Conservation (phyloP, 495 filamentous ascomycete genomes). For the Hypomontagnella monticulosa region DNA sequence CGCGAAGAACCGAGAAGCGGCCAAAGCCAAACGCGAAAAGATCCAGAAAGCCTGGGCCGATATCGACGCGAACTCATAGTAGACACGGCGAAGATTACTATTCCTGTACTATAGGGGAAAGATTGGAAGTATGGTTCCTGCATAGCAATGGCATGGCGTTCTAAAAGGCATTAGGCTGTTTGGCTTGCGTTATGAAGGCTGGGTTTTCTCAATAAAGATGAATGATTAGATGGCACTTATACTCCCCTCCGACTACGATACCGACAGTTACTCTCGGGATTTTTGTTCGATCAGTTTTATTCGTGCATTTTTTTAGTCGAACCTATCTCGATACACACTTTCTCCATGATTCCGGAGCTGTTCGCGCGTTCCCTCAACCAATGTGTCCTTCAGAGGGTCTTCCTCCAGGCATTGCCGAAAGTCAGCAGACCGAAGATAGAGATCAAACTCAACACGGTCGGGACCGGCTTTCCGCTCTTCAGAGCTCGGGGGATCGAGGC, state of each 20-base stretch:
- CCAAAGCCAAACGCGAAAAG: constrained; percentile 71
- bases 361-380: not conserved
- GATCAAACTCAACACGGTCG: constrained; percentile 73
- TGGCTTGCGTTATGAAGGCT: constrained; percentile 8
- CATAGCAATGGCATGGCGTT: constrained; percentile 36
- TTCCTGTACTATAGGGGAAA: constrained; percentile 5
- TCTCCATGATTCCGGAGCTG: not conserved
- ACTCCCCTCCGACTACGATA: constrained; percentile 16
- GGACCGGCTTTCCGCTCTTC: constrained; percentile 79
- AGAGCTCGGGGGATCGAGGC: constrained; percentile 86
- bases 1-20: constrained; percentile 75
- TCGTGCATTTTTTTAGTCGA: constrained; percentile 3
- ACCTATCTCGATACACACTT: constrained; percentile 3
- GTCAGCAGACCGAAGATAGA: constrained; percentile 67
- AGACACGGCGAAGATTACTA: not conserved
- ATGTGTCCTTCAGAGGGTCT: constrained; percentile 42
- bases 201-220: not conserved
- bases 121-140: not conserved
- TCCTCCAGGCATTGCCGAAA: constrained; percentile 66
- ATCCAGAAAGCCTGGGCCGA: constrained; percentile 82
- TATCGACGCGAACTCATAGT: constrained; percentile 76
- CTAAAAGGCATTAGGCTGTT: constrained; percentile 5
- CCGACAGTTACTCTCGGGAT: not conserved
- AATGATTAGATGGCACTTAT: not conserved
- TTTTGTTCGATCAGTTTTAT: constrained; percentile 1